These are phyloP conservation scores for Blumeriella jaapii DNA, from an alignment of 2,329 filamentous ascomycete genomes.

Conservation along the genomic window DNA sequence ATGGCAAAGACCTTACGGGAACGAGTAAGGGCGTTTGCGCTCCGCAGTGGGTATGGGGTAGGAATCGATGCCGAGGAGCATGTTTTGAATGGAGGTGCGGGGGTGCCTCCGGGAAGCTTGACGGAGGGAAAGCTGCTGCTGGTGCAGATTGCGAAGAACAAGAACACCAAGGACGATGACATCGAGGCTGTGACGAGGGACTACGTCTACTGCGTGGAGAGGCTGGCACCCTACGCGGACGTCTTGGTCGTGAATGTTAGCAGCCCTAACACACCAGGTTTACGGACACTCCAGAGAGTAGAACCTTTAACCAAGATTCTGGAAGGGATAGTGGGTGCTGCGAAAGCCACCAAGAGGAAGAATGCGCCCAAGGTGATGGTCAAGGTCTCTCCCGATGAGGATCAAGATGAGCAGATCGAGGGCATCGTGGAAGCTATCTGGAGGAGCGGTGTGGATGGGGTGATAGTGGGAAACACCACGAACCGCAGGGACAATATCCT, in stretches of 20 bases:
- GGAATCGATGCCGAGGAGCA: constrained; percentile 52
- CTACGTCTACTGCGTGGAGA: constrained; percentile 82
- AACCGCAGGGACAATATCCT: constrained; percentile 65
- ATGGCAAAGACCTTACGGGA: constrained; percentile 71
- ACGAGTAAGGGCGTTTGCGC: constrained; percentile 67
- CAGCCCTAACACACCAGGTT: constrained; percentile 87
- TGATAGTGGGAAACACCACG: constrained; percentile 96
- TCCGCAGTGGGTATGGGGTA: constrained; percentile 52
- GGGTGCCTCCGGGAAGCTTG: constrained; percentile 74
- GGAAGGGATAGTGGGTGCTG: constrained; percentile 70
- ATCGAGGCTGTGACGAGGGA: constrained; percentile 68
- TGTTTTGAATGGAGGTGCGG: constrained; percentile 66
- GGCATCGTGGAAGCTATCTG: constrained; percentile 82
- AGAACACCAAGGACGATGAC: constrained; percentile 74
- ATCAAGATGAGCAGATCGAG: constrained; percentile 69
- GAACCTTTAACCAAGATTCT: constrained; percentile 75
- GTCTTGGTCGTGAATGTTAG: constrained; percentile 97
- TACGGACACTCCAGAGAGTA: constrained; percentile 74
- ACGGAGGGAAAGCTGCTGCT: constrained; percentile 65
- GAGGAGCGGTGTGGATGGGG: constrained; percentile 77
- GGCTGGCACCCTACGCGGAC: constrained; percentile 79
- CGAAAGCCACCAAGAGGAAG: constrained; percentile 54
- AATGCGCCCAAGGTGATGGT: constrained; percentile 82
- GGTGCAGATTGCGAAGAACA: constrained; percentile 96
- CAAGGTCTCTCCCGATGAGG: constrained; percentile 94